Evolutionary conservation across 176 grass and related monocot genomes (phyloP), one percentile per base, ranked within the genome.

Genomic region (Carex myosuroides): DNA sequence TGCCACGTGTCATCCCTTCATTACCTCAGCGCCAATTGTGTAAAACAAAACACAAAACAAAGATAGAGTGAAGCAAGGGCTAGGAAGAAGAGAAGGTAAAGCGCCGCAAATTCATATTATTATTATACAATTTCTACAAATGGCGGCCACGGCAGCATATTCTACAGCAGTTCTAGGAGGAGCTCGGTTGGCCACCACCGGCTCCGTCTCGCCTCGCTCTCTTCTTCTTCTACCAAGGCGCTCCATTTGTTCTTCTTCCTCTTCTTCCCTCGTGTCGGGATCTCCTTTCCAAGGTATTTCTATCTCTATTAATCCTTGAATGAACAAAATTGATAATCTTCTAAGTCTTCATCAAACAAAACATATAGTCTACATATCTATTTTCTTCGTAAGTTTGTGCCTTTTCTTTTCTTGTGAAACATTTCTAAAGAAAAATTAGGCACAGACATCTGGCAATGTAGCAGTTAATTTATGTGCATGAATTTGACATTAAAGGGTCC

Each of bases 111-210:
- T n/a, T n/a, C 81, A 62, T 68, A 68, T 41, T 85, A 90, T 79
- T 79, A 79, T 54, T 81, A 89, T 81, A 87, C 86, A 89, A 30
- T 13, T 33, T 53, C 16, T 48, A 76, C 17, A 2, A 70, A 88
- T 89, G 86, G 89, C 88, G 44, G 91, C 88, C 55, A 63, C 85
- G 42, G 87, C 91, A 88, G 90, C 93, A 81, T 95, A 87, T 89
- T 89, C 89, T 60, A 87, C 92, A 64, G 89, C 93, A 33, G 91
- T 93, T 70, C 87, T 93, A 81, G 88, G 88, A 29, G 91, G 91
- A 32, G 89, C 90, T 13, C 90, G 91, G 77, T 78, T 95, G 56
- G 85, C 91, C 11, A 70, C 88, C 24, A 32, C 35, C 11, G 86
- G 64, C 20, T 72, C 83, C 60, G 37, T 59, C 44, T 37, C 85